Base-by-base conservation (phyloP, 2,329 filamentous ascomycete genomes). In the Thielaviopsis musarum region DNA sequence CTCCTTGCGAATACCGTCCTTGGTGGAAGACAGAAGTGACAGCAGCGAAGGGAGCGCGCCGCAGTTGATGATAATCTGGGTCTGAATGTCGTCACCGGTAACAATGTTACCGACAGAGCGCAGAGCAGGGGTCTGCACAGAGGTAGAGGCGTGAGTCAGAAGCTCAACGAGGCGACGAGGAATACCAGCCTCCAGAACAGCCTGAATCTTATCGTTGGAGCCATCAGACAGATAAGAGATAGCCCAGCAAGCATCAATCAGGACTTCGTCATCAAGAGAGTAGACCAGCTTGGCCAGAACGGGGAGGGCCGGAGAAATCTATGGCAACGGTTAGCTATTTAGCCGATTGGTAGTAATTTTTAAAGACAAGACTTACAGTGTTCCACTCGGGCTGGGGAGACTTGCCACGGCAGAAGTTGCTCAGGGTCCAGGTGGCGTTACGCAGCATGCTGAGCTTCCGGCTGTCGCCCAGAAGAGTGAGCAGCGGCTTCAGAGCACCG, bases 351-450 rank as follows among this genome's bases (percentile, higher is more conserved):
- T n/a, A 54, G 6, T 26, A 6, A 6, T 26, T 26, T 26, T 26
- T 28, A 5, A 61, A 19, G 26, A 38, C 26, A 49, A 52, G 52
- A 79, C 88, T 74, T 79, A 95, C 90, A 45, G 89, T 96, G 69
- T 84, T 83, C 93, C 93, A 98, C 71, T 98, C 93, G 54, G 93
- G 93, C 76, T 98, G 93, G 57, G 93, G 93, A 9, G 91, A 96
- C 82, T 98, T 98, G 75, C 93, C 93, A 78, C 93, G 89, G 77
- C 93, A 98, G 77, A 98, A 98, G 79, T 98, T 98, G 81, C 93
- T 97, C 60, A 98, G 77, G 52, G 93, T 98, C 93, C 93, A 98
- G 24, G 93, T 98, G 41, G 93, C 93, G 71, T 98, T 98, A 66
- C 93, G 83, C 57, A 98, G 84, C 93, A 98, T 98, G 80, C 91